Evolutionary conservation across 1,284 basidiomycete species (phyloP).

Genomic region (Apiotrichum laibachii): DNA sequence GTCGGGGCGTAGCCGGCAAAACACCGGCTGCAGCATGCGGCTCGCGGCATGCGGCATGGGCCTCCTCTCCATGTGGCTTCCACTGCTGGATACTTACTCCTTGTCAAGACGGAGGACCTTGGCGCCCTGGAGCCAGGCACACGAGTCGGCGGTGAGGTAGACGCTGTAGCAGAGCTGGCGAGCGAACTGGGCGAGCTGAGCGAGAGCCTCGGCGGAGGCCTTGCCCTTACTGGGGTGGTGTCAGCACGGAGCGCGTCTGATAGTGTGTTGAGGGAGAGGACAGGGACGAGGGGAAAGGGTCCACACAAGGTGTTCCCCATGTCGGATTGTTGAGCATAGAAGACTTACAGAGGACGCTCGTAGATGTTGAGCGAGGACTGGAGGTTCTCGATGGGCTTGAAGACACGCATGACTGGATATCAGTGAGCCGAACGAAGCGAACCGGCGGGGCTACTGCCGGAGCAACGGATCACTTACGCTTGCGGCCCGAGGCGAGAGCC

Average conservation of each 20-base stretch:
- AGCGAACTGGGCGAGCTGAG: conserved; percentile 75
- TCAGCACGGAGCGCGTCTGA: no score
- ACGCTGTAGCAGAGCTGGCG: conserved; percentile 87
- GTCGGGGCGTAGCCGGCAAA: no score
- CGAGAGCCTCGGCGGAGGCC: conserved; percentile 57
- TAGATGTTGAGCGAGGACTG: conserved; percentile 85
- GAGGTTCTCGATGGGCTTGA: conserved; percentile 91
- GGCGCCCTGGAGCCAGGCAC: conserved; percentile 77
- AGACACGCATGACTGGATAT: conserved; percentile 76
- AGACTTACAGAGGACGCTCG: conserved; percentile 51
- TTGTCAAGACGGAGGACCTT: conserved; percentile 64
- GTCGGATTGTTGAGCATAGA: neutral
- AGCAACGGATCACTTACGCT: conserved; percentile 58
- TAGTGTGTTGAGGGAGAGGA: no score
- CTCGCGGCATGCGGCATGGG: no score
- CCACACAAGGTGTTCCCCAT: neutral
- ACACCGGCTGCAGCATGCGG: neutral
- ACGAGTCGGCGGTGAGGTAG: conserved; percentile 77
- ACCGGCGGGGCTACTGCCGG: neutral
- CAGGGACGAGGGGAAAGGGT: neutral
- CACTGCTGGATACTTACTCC: conserved; percentile 32
- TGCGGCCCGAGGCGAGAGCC: conserved; percentile 73
- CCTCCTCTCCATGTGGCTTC: no score
- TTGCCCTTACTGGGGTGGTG: conserved; percentile 27
- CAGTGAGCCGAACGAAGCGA: neutral